phyloP scores from a whole-genome alignment of 139 green algal species.

The Picochlorum costavermella region DNA sequence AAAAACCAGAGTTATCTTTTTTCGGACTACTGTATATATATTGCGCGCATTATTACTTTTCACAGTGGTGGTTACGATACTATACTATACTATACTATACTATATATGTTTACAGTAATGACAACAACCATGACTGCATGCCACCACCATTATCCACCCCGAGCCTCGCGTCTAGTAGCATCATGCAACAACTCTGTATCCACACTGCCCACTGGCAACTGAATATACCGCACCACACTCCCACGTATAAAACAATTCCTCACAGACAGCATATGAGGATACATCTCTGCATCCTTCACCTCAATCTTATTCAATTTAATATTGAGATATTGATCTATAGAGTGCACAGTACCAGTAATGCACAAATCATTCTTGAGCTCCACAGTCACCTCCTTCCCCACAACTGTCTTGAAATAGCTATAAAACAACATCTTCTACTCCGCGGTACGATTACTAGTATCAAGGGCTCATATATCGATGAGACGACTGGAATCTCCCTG shows the following conservation, averaged over 20 bases:
- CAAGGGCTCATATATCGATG: too few relatives aligned
- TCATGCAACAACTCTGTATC: constrained; percentile 96
- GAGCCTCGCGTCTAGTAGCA: constrained; percentile 84
- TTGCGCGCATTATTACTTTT: too few relatives aligned
- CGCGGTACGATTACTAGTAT: too few relatives aligned
- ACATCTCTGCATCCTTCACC: constrained; percentile 82
- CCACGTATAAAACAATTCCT: constrained; percentile 96
- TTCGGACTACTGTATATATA: too few relatives aligned
- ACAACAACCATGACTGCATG: not conserved
- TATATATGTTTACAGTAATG: too few relatives aligned
- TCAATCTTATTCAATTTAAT: constrained; percentile 91
- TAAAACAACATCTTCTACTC: constrained; percentile 73
- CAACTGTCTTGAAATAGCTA: constrained; percentile 89
- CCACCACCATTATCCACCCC: constrained; percentile 26
- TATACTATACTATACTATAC: too few relatives aligned
- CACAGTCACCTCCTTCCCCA: constrained; percentile 93
- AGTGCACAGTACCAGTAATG: constrained; percentile 88
- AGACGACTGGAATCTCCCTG: too few relatives aligned
- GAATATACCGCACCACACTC: constrained; percentile 92
- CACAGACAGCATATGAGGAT: constrained; percentile 96
- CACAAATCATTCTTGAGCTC: constrained; percentile 98
- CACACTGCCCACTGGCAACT: constrained; percentile 83
- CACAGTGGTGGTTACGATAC: too few relatives aligned
- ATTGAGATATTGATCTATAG: constrained; percentile 99
- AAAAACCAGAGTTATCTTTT: too few relatives aligned